Evolutionary conservation across 352 stramenopile species (phyloP).

Genomic region (Globisporangium heterothallicum): DNA sequence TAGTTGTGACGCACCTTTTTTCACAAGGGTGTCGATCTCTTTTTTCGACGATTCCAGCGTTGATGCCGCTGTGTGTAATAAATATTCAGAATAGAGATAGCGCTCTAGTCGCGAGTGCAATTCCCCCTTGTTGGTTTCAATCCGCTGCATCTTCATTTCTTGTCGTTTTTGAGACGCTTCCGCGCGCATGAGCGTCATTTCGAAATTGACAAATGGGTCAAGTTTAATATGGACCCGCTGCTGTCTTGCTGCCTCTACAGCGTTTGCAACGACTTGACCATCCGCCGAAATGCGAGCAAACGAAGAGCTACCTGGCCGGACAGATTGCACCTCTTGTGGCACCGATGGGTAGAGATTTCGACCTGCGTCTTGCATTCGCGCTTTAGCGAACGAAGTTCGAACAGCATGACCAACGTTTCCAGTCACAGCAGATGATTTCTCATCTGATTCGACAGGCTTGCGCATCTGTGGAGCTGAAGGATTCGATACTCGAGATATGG

Average conservation of each 20-base stretch:
- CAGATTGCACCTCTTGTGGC: slow-evolving; percentile 14
- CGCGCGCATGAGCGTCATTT: slow-evolving; percentile 75
- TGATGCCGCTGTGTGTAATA: slow-evolving; percentile 61
- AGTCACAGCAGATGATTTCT: slow-evolving; percentile 17
- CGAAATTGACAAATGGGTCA: slow-evolving; percentile 77
- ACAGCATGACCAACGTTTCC: slow-evolving; percentile 29
- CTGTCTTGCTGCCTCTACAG: slow-evolving; percentile 11
- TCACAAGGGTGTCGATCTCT: slow-evolving; percentile 54
- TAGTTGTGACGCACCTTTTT: slow-evolving; percentile 51
- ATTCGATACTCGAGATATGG: slow-evolving; percentile 16
- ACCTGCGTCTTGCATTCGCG: slow-evolving; percentile 25
- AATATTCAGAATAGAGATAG: slow-evolving; percentile 77
- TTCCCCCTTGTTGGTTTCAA: slow-evolving; percentile 78
- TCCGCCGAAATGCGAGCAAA: slow-evolving; percentile 8
- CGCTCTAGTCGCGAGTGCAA: slow-evolving; percentile 64
- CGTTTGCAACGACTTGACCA: slow-evolving; percentile 29
- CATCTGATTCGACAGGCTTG: slow-evolving; percentile 14
- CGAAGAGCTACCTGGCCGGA: slow-evolving; percentile 5
- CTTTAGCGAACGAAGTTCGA: slow-evolving; percentile 45
- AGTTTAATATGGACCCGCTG: slow-evolving; percentile 67
- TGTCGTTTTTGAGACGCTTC: slow-evolving; percentile 75
- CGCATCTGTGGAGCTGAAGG: neutral
- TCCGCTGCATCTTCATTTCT: slow-evolving; percentile 81
- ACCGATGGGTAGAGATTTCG: slow-evolving; percentile 38
- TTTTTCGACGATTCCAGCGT: slow-evolving; percentile 53